phyloP scores from a whole-genome alignment of 495 filamentous ascomycete genomes.

The Tuber aestivum region DNA sequence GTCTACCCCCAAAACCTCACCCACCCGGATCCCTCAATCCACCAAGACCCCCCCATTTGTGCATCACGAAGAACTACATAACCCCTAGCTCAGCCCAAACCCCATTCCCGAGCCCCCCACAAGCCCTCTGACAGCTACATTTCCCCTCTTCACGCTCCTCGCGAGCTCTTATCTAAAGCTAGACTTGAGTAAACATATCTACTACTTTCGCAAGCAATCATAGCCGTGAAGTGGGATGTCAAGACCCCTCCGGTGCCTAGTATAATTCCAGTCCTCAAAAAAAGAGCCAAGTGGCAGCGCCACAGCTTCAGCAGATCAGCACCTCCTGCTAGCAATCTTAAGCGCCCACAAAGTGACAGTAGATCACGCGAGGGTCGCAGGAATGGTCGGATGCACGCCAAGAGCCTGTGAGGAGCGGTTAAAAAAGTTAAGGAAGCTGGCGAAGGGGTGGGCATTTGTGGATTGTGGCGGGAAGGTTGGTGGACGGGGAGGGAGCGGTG shows the following conservation, averaged over 20 bases:
- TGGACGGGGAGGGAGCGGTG: constrained; percentile 8
- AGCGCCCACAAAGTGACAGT: constrained; percentile 35
- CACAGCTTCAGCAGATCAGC: constrained; percentile 39
- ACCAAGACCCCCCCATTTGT: neutral
- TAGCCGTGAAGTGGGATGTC: constrained; percentile 36
- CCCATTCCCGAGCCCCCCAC: neutral
- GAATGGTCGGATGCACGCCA: constrained; percentile 40
- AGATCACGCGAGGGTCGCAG: constrained; percentile 36
- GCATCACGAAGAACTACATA: neutral
- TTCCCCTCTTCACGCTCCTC: neutral
- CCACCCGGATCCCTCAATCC: neutral
- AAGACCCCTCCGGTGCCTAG: neutral
- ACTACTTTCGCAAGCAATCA: neutral
- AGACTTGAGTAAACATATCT: neutral
- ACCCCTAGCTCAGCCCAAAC: neutral
- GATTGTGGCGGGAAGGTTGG: constrained; percentile 13
- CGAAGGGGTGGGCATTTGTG: constrained; percentile 24
- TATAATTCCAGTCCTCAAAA: too few species aligned
- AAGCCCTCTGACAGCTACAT: neutral
- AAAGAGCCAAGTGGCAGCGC: neutral
- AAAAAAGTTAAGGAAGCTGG: constrained; percentile 41
- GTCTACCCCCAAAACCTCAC: neutral
- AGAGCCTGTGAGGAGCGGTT: constrained; percentile 41
- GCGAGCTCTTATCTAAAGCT: neutral
- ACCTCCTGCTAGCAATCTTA: constrained; percentile 41